These are phyloP conservation scores for Aureobasidium zeae DNA, from an alignment of 2,329 filamentous ascomycete genomes.

Conservation along the genomic window DNA sequence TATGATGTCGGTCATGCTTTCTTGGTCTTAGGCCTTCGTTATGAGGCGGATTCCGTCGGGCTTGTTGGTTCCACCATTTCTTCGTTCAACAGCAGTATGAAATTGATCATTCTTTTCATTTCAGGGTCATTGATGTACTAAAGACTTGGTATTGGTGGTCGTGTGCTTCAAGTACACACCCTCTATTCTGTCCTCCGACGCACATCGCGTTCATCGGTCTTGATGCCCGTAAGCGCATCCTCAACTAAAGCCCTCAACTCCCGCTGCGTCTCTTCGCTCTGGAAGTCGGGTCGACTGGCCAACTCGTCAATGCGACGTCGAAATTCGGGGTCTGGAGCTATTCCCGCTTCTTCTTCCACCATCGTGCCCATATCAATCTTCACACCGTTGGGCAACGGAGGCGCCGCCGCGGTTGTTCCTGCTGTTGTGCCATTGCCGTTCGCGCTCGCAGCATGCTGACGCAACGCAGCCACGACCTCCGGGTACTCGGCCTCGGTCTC, in stretches of 20 bases:
- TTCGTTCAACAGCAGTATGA: too few species aligned
- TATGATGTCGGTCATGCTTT: too few species aligned
- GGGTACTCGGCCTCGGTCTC: constrained; percentile 69
- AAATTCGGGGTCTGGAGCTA: constrained; percentile 70
- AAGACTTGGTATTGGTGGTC: too few species aligned
- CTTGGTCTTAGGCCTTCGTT: too few species aligned
- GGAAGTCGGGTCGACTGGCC: constrained; percentile 72
- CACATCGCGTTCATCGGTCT: background rate
- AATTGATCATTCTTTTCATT: too few species aligned
- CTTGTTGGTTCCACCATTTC: too few species aligned
- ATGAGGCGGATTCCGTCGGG: too few species aligned
- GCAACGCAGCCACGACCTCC: constrained; percentile 63
- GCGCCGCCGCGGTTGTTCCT: constrained; percentile 24
- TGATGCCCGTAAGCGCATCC: constrained; percentile 55
- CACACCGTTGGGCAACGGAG: constrained; percentile 63
- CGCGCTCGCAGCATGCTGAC: constrained; percentile 20
- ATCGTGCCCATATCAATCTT: constrained; percentile 70
- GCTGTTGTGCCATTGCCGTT: constrained; percentile 28
- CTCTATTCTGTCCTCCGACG: constrained; percentile 8
- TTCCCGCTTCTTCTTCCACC: constrained; percentile 45
- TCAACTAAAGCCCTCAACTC: constrained; percentile 69
- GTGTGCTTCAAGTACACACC: too few species aligned
- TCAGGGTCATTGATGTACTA: too few species aligned
- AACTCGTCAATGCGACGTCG: constrained; percentile 80
- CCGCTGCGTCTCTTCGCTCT: constrained; percentile 68